Conservation (phyloP, 1,284 basidiomycete species). For the Naganishia liquefaciens region DNA sequence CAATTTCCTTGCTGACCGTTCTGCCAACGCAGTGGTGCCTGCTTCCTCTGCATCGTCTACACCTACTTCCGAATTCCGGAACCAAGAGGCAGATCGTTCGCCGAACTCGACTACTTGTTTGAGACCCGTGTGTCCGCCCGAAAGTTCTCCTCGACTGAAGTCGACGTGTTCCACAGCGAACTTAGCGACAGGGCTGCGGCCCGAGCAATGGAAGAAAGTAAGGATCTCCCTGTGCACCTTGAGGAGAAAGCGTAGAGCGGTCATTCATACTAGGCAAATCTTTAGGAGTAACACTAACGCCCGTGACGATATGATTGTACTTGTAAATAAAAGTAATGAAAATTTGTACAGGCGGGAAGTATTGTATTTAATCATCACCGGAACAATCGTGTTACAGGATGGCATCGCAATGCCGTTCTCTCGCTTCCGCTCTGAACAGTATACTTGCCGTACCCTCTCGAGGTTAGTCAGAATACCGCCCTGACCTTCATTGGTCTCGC, state of each 20-base stretch:
- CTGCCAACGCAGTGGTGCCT: constrained; percentile 37
- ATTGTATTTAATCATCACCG: constrained; percentile 6
- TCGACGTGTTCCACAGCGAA: constrained; percentile 32
- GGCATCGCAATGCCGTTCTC: no score
- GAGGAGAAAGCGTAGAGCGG: constrained; percentile 24
- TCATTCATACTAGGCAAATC: constrained; percentile 14
- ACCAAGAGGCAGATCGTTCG: constrained; percentile 53
- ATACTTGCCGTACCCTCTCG: no score
- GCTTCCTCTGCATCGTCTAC: constrained; percentile 52
- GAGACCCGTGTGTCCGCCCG: constrained; percentile 46
- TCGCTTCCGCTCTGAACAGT: background rate
- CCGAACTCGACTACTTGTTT: constrained; percentile 55
- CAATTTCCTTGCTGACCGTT: constrained; percentile 9
- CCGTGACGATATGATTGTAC: constrained; percentile 7
- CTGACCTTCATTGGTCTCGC: no score
- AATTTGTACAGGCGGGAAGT: constrained; percentile 16
- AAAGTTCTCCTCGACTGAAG: constrained; percentile 36
- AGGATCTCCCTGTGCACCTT: constrained; percentile 28
- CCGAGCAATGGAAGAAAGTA: constrained; percentile 28
- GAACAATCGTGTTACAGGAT: background rate
- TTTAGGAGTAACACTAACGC: constrained; percentile 8
- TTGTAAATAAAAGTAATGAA: background rate
- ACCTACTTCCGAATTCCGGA: constrained; percentile 54
- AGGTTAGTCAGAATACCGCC: no score
- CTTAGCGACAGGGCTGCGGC: constrained; percentile 20